Evolutionary conservation across 1,284 basidiomycete species (phyloP).

Genomic region (Omphalotus olearius): DNA sequence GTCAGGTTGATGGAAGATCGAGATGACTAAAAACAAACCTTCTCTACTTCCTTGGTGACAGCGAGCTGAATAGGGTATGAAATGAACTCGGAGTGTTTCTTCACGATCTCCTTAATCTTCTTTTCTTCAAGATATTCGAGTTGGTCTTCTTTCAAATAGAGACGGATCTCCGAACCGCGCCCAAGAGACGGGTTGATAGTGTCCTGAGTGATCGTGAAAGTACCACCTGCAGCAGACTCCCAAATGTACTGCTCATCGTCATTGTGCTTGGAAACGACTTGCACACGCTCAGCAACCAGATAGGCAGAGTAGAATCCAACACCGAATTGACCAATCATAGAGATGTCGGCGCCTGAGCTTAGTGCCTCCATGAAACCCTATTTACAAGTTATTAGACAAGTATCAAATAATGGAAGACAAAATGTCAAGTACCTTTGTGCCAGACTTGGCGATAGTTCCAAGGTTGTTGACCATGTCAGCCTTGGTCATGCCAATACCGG

Average conservation of each 20-base stretch:
- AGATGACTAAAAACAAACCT: conserved; percentile 43
- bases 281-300: conserved; percentile 97
- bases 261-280: conserved; percentile 99
- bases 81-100: conserved; percentile 99
- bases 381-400: conserved; percentile 8
- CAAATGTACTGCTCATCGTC: conserved; percentile 99
- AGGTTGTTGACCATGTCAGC: conserved; percentile 98
- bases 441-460: conserved; percentile 99
- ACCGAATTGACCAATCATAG: conserved; percentile 94
- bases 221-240: conserved; percentile 99
- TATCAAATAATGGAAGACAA: conserved; percentile 8
- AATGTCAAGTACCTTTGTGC: conserved; percentile 65
- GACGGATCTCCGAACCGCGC: conserved; percentile 93
- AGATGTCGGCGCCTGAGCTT: conserved; percentile 94
- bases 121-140: conserved; percentile 99
- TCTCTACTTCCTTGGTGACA: conserved; percentile 99
- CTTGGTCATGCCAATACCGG: conserved; percentile 99
- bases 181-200: conserved; percentile 86
- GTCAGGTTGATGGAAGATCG: conserved; percentile 11
- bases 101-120: conserved; percentile 98
- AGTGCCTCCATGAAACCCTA: conserved; percentile 98
- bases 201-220: conserved; percentile 98
- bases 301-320: conserved; percentile 99
- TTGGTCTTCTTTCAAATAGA: conserved; percentile 98
- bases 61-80: conserved; percentile 99